Conservation (phyloP, 2,329 filamentous ascomycete species). For the Paecilomyces dactylethromorphus region DNA sequence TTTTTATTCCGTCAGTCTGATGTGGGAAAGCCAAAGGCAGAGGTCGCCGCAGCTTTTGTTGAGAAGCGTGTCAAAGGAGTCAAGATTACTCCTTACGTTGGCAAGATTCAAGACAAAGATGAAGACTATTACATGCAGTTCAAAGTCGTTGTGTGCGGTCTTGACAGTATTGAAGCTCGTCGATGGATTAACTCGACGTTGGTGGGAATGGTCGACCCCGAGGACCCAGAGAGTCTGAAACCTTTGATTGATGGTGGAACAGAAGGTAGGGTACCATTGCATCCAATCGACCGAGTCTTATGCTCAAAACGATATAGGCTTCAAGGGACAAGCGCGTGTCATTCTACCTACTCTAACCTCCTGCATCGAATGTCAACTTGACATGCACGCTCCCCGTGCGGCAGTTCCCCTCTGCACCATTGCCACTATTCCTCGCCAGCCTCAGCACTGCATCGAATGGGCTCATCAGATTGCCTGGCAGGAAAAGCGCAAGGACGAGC, state of each 20-base stretch:
- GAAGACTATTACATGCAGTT: conserved; percentile 97
- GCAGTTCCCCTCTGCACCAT: conserved; percentile 95
- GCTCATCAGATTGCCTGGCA: conserved; percentile 98
- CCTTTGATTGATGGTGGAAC: conserved; percentile 95
- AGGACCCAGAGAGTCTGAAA: conserved; percentile 79
- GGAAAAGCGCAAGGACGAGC: conserved; percentile 70
- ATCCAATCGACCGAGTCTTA: not conserved
- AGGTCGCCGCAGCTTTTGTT: conserved; percentile 86
- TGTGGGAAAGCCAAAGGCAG: conserved; percentile 89
- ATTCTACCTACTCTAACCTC: conserved; percentile 88
- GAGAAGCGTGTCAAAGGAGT: conserved; percentile 84
- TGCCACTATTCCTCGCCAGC: conserved; percentile 91
- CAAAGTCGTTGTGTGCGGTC: conserved; percentile 82
- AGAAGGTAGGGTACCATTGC: conserved; percentile 52
- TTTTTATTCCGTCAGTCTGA: conserved; percentile 91
- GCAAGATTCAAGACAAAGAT: conserved; percentile 94
- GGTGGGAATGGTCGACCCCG: conserved; percentile 79
- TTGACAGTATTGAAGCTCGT: conserved; percentile 96
- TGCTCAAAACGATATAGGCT: conserved; percentile 48
- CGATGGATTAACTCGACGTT: conserved; percentile 97
- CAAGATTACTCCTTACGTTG: conserved; percentile 87
- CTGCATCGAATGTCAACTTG: conserved; percentile 96
- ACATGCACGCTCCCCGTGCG: conserved; percentile 97
- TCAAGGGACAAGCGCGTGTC: conserved; percentile 94
- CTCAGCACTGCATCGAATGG: conserved; percentile 98